phyloP scores from a whole-genome alignment of 225 moss, liverwort and hornwort genomes.

The Takakia lepidozioides region DNA sequence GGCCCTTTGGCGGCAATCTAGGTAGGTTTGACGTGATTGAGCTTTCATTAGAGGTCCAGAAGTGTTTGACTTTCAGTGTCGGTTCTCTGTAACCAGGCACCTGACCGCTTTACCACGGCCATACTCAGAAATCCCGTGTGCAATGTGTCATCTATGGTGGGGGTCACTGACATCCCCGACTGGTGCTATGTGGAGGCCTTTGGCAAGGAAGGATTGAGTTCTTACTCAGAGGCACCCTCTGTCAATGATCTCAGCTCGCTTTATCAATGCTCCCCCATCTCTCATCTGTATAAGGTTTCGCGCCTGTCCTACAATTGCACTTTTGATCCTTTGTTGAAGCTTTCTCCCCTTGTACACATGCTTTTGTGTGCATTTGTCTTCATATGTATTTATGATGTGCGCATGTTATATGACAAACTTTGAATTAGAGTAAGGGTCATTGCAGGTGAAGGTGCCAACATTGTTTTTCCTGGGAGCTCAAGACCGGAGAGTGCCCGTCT shows the following conservation, averaged over 20 bases:
- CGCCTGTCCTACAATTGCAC: too few relatives aligned
- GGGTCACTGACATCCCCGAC: conserved; percentile 93
- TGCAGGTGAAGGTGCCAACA: conserved; percentile 93
- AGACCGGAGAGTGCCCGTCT: conserved; percentile 90
- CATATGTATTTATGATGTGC: too few relatives aligned
- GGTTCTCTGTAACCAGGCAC: conserved; percentile 77
- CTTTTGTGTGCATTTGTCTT: too few relatives aligned
- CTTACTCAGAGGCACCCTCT: conserved; percentile 84
- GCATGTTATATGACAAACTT: too few relatives aligned
- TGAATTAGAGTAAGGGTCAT: too few relatives aligned
- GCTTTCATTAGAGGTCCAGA: too few relatives aligned
- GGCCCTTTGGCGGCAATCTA: too few relatives aligned
- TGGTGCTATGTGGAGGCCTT: conserved; percentile 97
- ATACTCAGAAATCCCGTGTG: conserved; percentile 85
- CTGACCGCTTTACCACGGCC: conserved; percentile 79
- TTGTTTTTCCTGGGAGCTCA: conserved; percentile 90
- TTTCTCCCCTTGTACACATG: too few relatives aligned
- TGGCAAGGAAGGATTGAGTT: conserved; percentile 62
- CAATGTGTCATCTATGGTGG: conserved; percentile 90
- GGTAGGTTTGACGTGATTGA: too few relatives aligned
- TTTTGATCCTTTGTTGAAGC: too few relatives aligned
- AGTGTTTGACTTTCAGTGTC: too few relatives aligned
- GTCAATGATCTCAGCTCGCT: conserved; percentile 65
- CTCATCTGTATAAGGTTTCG: conserved; percentile 74
- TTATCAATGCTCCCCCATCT: conserved; percentile 83